A percentile compares a stretch with the other conserved stretches of the same genome.
These are phyloP conservation scores for Prunus fruticosa DNA, from an alignment of 306 rosid genomes.

Conservation along the genomic window DNA sequence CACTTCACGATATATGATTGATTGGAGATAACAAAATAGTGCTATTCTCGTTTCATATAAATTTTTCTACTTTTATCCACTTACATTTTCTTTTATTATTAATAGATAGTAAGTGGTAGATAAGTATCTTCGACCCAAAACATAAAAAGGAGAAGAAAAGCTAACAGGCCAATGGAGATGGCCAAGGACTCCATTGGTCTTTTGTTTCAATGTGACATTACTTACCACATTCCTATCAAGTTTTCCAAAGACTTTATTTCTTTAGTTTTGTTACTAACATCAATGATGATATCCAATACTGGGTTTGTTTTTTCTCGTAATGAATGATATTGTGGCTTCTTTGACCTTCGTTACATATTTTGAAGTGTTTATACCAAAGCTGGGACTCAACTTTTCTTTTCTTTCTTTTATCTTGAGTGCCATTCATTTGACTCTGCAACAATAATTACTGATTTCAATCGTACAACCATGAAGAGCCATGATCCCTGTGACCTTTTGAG, in stretches of 20 bases:
- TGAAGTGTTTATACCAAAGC: background rate
- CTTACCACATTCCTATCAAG: background rate
- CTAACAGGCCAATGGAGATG: too few species aligned
- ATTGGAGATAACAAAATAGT: too few species aligned
- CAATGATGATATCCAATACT: background rate
- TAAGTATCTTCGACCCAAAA: too few species aligned
- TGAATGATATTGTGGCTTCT: background rate
- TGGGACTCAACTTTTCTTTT: background rate
- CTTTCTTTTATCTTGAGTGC: background rate
- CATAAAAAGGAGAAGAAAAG: too few species aligned
- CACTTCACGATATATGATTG: too few species aligned
- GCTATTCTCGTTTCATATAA: accelerated
- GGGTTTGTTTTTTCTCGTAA: background rate
- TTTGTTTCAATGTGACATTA: too few species aligned
- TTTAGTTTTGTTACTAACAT: background rate
- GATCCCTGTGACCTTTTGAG: conserved; percentile 23
- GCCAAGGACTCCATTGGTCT: too few species aligned
- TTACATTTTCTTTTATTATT: too few species aligned
- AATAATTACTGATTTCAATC: conserved; percentile 23
- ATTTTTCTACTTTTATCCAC: too few species aligned
- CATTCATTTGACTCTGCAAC: too few species aligned
- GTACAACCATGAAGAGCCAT: conserved; percentile 17
- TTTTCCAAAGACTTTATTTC: background rate
- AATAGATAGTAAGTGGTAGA: too few species aligned
- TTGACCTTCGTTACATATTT: background rate